Evolutionary conservation across 2,329 filamentous ascomycete species (phyloP).

Genomic region (Diatrype stigma): DNA sequence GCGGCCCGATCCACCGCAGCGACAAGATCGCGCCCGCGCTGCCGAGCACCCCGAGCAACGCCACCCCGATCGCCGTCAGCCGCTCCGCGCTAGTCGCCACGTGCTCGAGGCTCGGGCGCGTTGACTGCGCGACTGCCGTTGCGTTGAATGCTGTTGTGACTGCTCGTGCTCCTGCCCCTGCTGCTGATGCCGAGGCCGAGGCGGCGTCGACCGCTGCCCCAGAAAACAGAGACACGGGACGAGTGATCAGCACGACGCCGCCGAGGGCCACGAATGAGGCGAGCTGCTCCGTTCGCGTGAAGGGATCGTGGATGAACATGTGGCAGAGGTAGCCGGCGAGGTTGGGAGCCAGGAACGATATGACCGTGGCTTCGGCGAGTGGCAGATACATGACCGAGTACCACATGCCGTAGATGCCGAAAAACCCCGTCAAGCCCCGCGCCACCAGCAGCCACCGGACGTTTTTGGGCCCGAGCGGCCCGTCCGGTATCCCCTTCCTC

Average conservation of each 20-base stretch:
- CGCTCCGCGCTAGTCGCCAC: slow-evolving; percentile 58
- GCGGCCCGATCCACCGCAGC: slow-evolving; percentile 74
- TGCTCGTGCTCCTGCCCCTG: slow-evolving; percentile 1
- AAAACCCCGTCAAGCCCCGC: slow-evolving; percentile 67
- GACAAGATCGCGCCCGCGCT: slow-evolving; percentile 69
- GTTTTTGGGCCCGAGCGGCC: slow-evolving; percentile 63
- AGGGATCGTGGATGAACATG: slow-evolving; percentile 69
- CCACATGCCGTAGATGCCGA: slow-evolving; percentile 77
- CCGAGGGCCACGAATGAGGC: slow-evolving; percentile 70
- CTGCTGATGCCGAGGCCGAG: slow-evolving; percentile 14
- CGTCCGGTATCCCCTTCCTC: slow-evolving; percentile 61
- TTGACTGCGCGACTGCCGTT: slow-evolving; percentile 3
- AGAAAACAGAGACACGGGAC: slow-evolving; percentile 49
- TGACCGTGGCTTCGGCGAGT: slow-evolving; percentile 81
- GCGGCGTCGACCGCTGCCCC: slow-evolving; percentile 10
- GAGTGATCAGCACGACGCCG: slow-evolving; percentile 80
- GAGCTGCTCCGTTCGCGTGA: slow-evolving; percentile 71
- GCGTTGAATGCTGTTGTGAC: background rate
- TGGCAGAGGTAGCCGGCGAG: slow-evolving; percentile 78
- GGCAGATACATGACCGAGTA: slow-evolving; percentile 68
- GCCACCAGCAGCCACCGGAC: slow-evolving; percentile 64
- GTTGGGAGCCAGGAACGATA: slow-evolving; percentile 80
- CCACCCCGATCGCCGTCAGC: slow-evolving; percentile 64
- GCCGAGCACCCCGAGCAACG: slow-evolving; percentile 73
- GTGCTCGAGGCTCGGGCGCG: slow-evolving; percentile 26